These are phyloP conservation scores for Mucor circinelloides DNA, from an alignment of 371 early-diverging fungal species.

Conservation along the genomic window DNA sequence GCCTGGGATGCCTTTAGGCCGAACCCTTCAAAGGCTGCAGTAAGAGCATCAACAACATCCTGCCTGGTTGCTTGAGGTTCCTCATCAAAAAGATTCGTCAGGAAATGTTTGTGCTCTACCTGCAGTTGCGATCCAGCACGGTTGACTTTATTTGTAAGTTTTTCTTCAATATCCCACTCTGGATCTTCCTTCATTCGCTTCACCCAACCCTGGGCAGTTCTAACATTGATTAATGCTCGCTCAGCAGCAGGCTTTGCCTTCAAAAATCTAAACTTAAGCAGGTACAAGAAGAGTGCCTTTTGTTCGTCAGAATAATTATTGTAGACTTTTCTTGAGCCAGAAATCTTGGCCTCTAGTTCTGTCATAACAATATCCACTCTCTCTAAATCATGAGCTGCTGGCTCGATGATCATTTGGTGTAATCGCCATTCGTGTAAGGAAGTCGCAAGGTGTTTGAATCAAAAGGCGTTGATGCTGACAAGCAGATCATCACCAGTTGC, in stretches of 20 bases:
- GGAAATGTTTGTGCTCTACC: slow-evolving; percentile 10
- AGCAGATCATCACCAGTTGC: slow-evolving; percentile 66
- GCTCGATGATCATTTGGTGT: neutral
- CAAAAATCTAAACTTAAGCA: slow-evolving; percentile 13
- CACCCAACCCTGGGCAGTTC: slow-evolving; percentile 9
- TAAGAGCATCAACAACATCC: slow-evolving; percentile 11
- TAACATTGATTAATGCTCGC: neutral
- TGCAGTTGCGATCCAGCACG: slow-evolving; percentile 13
- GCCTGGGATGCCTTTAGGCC: slow-evolving; percentile 9
- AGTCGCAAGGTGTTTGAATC: slow-evolving; percentile 30
- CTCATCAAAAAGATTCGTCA: slow-evolving; percentile 3
- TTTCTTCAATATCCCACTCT: slow-evolving; percentile 6
- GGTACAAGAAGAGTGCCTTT: slow-evolving; percentile 11
- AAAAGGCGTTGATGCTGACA: slow-evolving; percentile 61
- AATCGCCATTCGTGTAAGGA: neutral
- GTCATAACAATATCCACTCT: neutral
- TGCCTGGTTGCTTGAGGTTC: slow-evolving; percentile 12
- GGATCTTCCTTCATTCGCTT: slow-evolving; percentile 15
- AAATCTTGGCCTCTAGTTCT: neutral
- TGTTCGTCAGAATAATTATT: slow-evolving; percentile 12
- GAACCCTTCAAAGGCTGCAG: slow-evolving; percentile 12
- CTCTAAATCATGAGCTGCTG: neutral
- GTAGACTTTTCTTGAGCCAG: neutral
- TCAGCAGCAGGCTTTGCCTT: slow-evolving; percentile 13
- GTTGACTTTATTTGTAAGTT: neutral